Base-by-base conservation (phyloP, 805 yeast genomes). In the Scheffersomyces stipitis region DNA sequence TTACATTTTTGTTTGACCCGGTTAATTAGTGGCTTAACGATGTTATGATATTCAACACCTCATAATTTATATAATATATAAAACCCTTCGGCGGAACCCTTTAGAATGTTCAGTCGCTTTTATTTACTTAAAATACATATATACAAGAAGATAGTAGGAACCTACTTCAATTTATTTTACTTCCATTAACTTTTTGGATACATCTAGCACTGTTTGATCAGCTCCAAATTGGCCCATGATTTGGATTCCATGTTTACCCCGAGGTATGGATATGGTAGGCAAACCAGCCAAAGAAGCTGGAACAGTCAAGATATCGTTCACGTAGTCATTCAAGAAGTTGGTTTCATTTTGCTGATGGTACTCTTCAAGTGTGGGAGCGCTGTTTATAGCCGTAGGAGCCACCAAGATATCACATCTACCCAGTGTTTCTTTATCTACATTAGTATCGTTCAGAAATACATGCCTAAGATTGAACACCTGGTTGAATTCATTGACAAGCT, bases 201-300 rank as follows among this genome's bases (percentile, higher is more conserved):
- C 38, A 2, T 73, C 65, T 14, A 93, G 58, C 0, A 90, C 78
- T 2, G 69, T 60, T 8, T 62, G 51, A 54, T 93, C 99, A 48
- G 84, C 82, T 9, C 96, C 97, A 54, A 67, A 84, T 56, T 91
- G 98, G 1, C 90, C 95, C 53, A 83, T 75, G 2, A 93, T 47
- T 54, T 95, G 98, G 18, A 93, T 65, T 0, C 96, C 96, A 2
- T 51, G 51, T 2, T 40, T 40, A 4, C 44, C 51, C 48, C 73
- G 71, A 0, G 99, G 99, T 2, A 90, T 64, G 1, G 84, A 75
- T 8, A 91, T 71, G 0, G 96, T 78, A 1, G 99, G 99, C 2
- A 91, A 58, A 0, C 98, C 98, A 0, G 96, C 95, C 40, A 95
- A 62, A 1, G 96, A 89, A 28, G 93, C 85, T 0, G 99, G 97